These are phyloP conservation scores for Huntiella savannae DNA, from an alignment of 2,329 filamentous ascomycete genomes.

Conservation along the genomic window DNA sequence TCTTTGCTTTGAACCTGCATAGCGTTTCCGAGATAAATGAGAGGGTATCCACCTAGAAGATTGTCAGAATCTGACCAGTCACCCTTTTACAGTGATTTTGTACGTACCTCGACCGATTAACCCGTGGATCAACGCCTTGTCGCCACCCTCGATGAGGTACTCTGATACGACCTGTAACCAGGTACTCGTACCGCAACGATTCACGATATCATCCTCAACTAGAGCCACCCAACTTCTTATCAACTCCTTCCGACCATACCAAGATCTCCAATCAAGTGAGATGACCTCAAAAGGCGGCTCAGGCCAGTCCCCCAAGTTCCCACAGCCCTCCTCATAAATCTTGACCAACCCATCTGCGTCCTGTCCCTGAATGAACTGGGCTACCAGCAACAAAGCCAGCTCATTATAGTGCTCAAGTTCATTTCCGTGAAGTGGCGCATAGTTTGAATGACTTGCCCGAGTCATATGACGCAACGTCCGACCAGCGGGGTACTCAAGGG, in stretches of 20 bases:
- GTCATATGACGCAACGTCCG: slow-evolving; percentile 78
- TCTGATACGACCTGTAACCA: slow-evolving; percentile 63
- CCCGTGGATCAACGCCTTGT: slow-evolving; percentile 62
- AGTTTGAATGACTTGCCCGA: slow-evolving; percentile 78
- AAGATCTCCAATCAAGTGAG: slow-evolving; percentile 71
- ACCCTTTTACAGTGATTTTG: not conserved
- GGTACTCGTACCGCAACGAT: slow-evolving; percentile 48
- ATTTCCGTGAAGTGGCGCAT: slow-evolving; percentile 63
- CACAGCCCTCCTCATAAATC: slow-evolving; percentile 61
- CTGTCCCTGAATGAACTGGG: slow-evolving; percentile 72
- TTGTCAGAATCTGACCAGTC: slow-evolving; percentile 1
- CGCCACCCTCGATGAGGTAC: slow-evolving; percentile 49
- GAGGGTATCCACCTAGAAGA: slow-evolving; percentile 56
- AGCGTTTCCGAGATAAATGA: slow-evolving; percentile 92
- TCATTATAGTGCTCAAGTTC: slow-evolving; percentile 59
- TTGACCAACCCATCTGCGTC: slow-evolving; percentile 51
- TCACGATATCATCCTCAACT: slow-evolving; percentile 77
- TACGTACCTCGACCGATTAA: slow-evolving; percentile 58
- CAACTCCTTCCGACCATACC: slow-evolving; percentile 58
- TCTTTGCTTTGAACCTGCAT: slow-evolving; percentile 75
- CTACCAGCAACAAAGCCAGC: slow-evolving; percentile 60
- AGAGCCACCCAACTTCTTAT: slow-evolving; percentile 87
- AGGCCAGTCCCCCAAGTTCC: slow-evolving; percentile 57
- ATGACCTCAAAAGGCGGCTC: slow-evolving; percentile 73
- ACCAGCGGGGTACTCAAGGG: slow-evolving; percentile 51